A percentile compares a stretch with the other conserved stretches of the same genome.
phyloP scores from a whole-genome alignment of 164 flowering plant species.

The Litsea cubeba region DNA sequence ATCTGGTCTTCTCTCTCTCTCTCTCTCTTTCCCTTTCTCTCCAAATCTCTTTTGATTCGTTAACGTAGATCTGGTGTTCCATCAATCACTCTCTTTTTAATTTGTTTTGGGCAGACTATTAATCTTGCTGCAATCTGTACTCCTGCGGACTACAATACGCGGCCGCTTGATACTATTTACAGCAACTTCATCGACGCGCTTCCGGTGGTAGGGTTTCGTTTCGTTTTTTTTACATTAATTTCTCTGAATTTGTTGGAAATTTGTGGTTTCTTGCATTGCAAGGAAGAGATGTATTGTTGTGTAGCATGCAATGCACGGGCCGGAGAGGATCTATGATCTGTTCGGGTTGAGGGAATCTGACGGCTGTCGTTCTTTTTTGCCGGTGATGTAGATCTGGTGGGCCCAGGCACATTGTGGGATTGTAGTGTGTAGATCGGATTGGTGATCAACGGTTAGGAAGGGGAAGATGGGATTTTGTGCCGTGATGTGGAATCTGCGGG shows the following conservation, averaged over 20 bases:
- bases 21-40: neutral
- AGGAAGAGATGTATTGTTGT: too few species aligned
- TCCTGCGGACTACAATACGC: conserved; percentile 83
- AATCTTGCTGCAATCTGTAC: conserved; percentile 88
- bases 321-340: too few species aligned
- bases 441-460: too few species aligned
- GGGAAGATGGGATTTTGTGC: too few species aligned
- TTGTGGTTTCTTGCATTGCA: neutral
- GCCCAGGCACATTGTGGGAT: too few species aligned
- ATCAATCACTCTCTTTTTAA: too few species aligned
- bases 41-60: neutral
- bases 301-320: too few species aligned
- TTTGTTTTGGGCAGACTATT: conserved; percentile 39
- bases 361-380: too few species aligned
- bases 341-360: too few species aligned
- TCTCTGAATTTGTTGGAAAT: neutral
- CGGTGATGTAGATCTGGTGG: too few species aligned
- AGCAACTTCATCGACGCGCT: conserved; percentile 86
- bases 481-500: too few species aligned
- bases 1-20: conserved; percentile 53
- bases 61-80: conserved; percentile 9
- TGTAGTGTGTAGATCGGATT: too few species aligned
- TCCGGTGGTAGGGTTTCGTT: conserved; percentile 55
- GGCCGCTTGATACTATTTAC: conserved; percentile 76
- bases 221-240: neutral